These are phyloP conservation scores for Yamadazyma kitorensis DNA, from an alignment of 805 yeast genomes.

Conservation along the genomic window DNA sequence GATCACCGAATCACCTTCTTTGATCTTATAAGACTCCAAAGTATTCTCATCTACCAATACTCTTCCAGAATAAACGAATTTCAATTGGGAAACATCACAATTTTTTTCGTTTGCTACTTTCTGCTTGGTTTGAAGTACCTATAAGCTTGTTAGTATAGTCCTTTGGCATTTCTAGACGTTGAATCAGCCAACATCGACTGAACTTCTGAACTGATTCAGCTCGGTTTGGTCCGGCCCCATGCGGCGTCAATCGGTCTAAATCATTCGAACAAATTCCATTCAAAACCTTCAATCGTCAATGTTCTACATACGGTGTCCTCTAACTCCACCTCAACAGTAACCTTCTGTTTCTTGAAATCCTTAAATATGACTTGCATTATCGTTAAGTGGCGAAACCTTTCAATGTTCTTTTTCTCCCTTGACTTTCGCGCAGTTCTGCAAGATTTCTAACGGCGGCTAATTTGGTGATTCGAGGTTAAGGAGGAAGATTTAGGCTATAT, in stretches of 20 bases:
- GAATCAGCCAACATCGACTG: too few relatives aligned
- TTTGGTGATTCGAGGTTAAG: too few relatives aligned
- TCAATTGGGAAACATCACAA: conserved; percentile 59
- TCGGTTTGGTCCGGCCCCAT: too few relatives aligned
- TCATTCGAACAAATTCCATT: too few relatives aligned
- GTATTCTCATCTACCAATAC: conserved; percentile 82
- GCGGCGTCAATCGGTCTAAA: too few relatives aligned
- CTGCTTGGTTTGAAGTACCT: conserved; percentile 67
- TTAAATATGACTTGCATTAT: conserved; percentile 80
- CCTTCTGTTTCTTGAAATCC: conserved; percentile 89
- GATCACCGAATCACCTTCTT: conserved; percentile 84
- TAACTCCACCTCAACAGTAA: conserved; percentile 73
- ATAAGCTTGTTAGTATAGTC: conserved; percentile 14
- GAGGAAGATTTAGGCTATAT: too few relatives aligned
- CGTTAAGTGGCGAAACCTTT: too few relatives aligned
- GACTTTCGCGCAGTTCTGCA: too few relatives aligned
- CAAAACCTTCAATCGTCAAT: too few relatives aligned
- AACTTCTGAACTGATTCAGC: too few relatives aligned
- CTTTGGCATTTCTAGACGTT: neutral
- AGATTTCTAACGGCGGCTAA: too few relatives aligned
- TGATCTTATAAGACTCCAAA: conserved; percentile 68
- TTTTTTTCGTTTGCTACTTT: conserved; percentile 65
- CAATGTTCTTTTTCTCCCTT: too few relatives aligned
- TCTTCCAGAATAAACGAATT: conserved; percentile 89
- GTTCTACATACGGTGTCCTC: conserved; percentile 60